These are phyloP conservation scores for Leucocoprinus sp. DNA, from an alignment of 768 basidiomycete genomes.

Conservation along the genomic window DNA sequence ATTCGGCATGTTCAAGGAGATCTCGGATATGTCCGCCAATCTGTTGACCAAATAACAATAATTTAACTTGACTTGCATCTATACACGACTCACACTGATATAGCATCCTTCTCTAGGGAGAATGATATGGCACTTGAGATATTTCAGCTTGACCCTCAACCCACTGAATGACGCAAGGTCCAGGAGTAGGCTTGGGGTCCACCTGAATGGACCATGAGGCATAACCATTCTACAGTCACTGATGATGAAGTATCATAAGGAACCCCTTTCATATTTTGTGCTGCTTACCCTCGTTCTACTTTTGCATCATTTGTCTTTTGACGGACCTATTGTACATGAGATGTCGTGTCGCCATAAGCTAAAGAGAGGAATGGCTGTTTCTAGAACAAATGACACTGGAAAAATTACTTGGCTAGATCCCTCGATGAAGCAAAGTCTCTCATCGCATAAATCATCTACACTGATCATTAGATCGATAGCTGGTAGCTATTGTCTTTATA, in stretches of 20 bases:
- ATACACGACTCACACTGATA: slow-evolving; percentile 58
- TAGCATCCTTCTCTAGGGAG: slow-evolving; percentile 50
- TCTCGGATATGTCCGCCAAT: slow-evolving; percentile 25
- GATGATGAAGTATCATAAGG: slow-evolving; percentile 50
- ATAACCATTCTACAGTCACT: slow-evolving; percentile 46
- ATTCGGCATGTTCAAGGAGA: slow-evolving; percentile 52
- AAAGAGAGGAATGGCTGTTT: no score
- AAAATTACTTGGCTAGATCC: no score
- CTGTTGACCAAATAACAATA: not conserved
- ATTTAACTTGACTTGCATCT: slow-evolving; percentile 51
- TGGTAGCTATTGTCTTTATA: no score
- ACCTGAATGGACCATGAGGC: slow-evolving; percentile 57
- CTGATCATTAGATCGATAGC: no score
- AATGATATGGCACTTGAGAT: slow-evolving; percentile 59
- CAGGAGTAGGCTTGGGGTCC: slow-evolving; percentile 64
- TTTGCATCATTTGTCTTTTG: no score
- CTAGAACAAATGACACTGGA: no score
- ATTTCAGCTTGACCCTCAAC: slow-evolving; percentile 15
- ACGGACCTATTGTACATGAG: no score
- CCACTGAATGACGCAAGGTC: slow-evolving; percentile 5
- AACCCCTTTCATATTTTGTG: slow-evolving; percentile 54
- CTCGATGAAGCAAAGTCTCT: no score
- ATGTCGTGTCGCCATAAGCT: no score
- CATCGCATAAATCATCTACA: no score
- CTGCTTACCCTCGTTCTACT: no score